Base-by-base conservation (phyloP, 805 yeast species). In the Saccharomycopsis vini region DNA sequence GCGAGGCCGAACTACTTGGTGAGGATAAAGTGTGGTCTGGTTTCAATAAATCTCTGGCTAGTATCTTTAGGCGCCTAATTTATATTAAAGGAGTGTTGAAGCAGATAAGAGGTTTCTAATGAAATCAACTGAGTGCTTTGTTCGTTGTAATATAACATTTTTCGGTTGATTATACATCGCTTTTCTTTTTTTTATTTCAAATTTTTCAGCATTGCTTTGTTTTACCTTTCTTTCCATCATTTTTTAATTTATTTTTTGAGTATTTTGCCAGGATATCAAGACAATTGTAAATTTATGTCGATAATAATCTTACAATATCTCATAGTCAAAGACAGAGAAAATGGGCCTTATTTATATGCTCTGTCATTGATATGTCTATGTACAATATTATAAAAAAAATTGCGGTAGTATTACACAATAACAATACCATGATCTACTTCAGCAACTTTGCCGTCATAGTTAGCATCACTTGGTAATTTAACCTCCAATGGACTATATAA, bases 401-500 rank as follows among this genome's bases (percentile, higher is more conserved):
- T 6, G 28, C 6, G 10, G 10, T 6, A 24, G 6, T 24, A 30
- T 59, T 53, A 68, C 34, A 66, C 70, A 48, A 69, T 61, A 16
- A 68, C 71, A 41, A 65, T 62, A 50, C 73, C 73, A 43, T 62
- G 69, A 52, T 69, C 73, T 38, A 67, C 58, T 28, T 66, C 61
- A 43, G 62, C 66, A 24, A 62, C 55, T 43, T 54, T 58, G 41
- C 59, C 52, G 36, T 71, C 69, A 44, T 56, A 56, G 36, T 54
- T 48, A 19, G 43, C 47, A 51, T 80, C 87, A 57, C 84, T 76
- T 43, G 95, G 92, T 33, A 75, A 61, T 46, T 69, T 69, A 13
- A 72, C 68, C 50, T 71, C 71, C 37, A 81, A 62, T 13, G 97
- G 97, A 51, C 82, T 77, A 63, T 92, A 92, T 57, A 94, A 73